Evolutionary conservation across 805 yeast genomes (phyloP).

Genomic region (Ogataea angusta): DNA sequence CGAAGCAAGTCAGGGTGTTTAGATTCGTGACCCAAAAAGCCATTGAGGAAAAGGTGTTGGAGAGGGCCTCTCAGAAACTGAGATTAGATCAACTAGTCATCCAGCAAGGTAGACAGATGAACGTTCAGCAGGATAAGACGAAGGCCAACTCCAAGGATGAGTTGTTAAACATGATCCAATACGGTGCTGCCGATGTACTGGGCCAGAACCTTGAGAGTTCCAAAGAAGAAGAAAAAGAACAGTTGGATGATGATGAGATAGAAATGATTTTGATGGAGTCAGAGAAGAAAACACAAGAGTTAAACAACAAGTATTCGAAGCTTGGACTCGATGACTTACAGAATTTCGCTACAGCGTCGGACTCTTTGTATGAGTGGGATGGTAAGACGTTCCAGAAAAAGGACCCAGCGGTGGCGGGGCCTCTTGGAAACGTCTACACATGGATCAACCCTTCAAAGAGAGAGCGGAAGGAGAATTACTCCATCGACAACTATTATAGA

Average conservation of each 20-base stretch:
- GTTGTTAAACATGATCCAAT: conserved; percentile 76
- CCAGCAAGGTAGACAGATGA: conserved; percentile 55
- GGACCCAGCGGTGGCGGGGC: conserved; percentile 35
- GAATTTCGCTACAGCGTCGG: conserved; percentile 53
- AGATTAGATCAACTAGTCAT: conserved; percentile 79
- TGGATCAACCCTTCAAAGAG: conserved; percentile 88
- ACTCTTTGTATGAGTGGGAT: conserved; percentile 82
- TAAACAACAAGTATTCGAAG: conserved; percentile 60
- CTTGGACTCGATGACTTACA: conserved; percentile 76
- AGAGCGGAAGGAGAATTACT: conserved; percentile 80
- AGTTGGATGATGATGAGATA: conserved; percentile 51
- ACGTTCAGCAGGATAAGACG: conserved; percentile 26
- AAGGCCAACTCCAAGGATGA: conserved; percentile 62
- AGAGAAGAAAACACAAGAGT: conserved; percentile 58
- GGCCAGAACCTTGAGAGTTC: conserved; percentile 24
- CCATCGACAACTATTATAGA: conserved; percentile 71
- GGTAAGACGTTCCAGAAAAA: conserved; percentile 78
- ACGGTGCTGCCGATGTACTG: conserved; percentile 71
- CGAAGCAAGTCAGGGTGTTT: conserved; percentile 76
- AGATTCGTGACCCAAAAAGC: conserved; percentile 79
- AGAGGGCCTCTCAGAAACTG: conserved; percentile 76
- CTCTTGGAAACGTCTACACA: conserved; percentile 41
- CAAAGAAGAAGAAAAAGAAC: conserved; percentile 32
- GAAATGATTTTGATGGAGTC: conserved; percentile 60
- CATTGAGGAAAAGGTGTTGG: conserved; percentile 78